Conservation (phyloP, 495 filamentous ascomycete genomes). For the Lophium mytilinum region DNA sequence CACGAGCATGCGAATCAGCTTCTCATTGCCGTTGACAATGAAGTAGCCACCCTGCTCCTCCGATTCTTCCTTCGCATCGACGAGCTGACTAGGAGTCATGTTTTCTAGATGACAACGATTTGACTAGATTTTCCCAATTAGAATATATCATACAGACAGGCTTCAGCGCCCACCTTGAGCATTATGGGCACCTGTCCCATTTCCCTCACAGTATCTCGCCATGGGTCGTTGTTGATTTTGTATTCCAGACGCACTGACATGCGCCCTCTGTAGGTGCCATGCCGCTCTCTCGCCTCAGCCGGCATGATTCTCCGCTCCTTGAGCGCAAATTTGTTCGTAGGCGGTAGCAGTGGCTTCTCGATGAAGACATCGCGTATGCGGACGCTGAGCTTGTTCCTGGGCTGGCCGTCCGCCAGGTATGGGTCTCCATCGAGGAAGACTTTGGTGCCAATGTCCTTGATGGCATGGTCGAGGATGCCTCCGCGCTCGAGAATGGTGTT, state of each 20-base stretch:
- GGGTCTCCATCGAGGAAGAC: conserved; percentile 71
- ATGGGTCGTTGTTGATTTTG: conserved; percentile 75
- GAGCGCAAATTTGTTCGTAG: conserved; percentile 69
- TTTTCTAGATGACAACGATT: conserved; percentile 85
- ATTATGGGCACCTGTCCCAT: conserved; percentile 87
- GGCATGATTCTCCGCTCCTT: conserved; percentile 76
- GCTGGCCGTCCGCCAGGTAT: conserved; percentile 33
- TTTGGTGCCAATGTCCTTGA: conserved; percentile 86
- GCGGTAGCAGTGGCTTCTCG: conserved; percentile 64
- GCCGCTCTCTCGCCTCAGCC: conserved; percentile 87
- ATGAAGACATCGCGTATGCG: conserved; percentile 69
- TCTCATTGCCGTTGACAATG: conserved; percentile 92
- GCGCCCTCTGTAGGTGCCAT: conserved; percentile 84
- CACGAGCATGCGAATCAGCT: conserved; percentile 86
- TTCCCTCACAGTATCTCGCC: conserved; percentile 69
- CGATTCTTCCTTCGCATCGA: conserved; percentile 80
- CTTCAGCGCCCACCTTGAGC: conserved; percentile 55
- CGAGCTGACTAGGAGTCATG: conserved; percentile 70
- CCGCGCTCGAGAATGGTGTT: conserved; percentile 75
- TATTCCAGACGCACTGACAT: conserved; percentile 73
- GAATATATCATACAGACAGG: not conserved
- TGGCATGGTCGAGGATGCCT: conserved; percentile 62
- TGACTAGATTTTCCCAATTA: conserved; percentile 44
- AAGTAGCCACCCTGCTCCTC: conserved; percentile 94
- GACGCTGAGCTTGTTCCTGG: conserved; percentile 64